These are phyloP conservation scores for Mycosphaerella sp. DNA, from an alignment of 2,329 filamentous ascomycete genomes.

Conservation along the genomic window DNA sequence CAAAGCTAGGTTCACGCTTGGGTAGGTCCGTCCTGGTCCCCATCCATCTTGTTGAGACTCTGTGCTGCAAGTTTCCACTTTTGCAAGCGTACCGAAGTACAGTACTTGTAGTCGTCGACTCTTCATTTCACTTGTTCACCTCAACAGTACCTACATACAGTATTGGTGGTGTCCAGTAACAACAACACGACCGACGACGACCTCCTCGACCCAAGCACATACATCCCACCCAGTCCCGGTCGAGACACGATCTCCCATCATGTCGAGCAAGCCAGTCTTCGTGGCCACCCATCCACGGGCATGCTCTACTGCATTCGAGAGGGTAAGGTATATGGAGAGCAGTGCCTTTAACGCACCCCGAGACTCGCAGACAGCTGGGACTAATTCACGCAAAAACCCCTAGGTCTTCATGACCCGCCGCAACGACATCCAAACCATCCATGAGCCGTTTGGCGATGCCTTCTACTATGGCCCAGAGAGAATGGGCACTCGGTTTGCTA, in stretches of 20 bases:
- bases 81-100: neutral
- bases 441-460: conserved; percentile 95
- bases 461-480: conserved; percentile 95
- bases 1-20: conserved; percentile 11
- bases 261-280: conserved; percentile 80
- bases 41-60: neutral
- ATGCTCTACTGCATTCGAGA: conserved; percentile 94
- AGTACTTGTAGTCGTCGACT: too few relatives aligned
- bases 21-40: neutral
- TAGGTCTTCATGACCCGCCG: conserved; percentile 95
- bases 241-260: conserved; percentile 33
- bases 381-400: conserved; percentile 13
- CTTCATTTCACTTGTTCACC: too few relatives aligned
- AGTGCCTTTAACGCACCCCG: too few relatives aligned
- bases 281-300: conserved; percentile 89
- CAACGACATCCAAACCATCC: conserved; percentile 73
- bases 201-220: neutral
- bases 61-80: neutral
- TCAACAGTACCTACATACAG: neutral
- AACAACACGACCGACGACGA: neutral
- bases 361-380: conserved; percentile 5
- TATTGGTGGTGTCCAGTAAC: neutral
- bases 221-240: neutral
- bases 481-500: conserved; percentile 69
- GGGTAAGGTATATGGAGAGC: conserved; percentile 82